phyloP scores from a whole-genome alignment of 192 early-diverging fungal genomes.

The Podila clonocystis region DNA sequence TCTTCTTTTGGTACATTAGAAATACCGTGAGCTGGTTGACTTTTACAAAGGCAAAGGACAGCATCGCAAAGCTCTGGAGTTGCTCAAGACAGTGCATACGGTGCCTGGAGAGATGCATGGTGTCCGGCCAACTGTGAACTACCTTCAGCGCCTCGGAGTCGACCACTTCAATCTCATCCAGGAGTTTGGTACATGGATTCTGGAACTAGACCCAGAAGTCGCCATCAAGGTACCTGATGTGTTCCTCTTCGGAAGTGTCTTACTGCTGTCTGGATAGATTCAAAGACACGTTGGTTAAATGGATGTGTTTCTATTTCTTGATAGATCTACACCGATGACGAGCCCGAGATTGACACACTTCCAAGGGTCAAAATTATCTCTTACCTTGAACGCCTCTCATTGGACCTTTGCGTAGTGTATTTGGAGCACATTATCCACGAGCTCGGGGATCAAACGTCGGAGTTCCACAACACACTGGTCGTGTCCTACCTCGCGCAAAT shows the following conservation, averaged over 20 bases:
- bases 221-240: conserved; percentile 72
- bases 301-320: not conserved
- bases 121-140: conserved; percentile 71
- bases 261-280: conserved; percentile 42
- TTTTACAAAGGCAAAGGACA: conserved; percentile 92
- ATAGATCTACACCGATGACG: conserved; percentile 67
- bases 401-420: conserved; percentile 78
- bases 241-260: conserved; percentile 2
- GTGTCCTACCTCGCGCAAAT: conserved; percentile 81
- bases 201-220: conserved; percentile 69
- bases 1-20: conserved; percentile 49
- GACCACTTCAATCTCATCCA: conserved; percentile 85
- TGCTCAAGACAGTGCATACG: conserved; percentile 68
- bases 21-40: conserved; percentile 90
- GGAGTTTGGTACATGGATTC: conserved; percentile 83
- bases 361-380: conserved; percentile 68
- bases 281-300: no score
- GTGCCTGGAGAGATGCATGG: conserved; percentile 67
- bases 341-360: conserved; percentile 67
- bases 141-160: conserved; percentile 81
- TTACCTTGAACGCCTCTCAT: conserved; percentile 75
- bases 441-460: conserved; percentile 70
- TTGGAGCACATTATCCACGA: conserved; percentile 83
- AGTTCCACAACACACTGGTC: conserved; percentile 85
- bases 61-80: conserved; percentile 90